Evolutionary conservation across 2,329 filamentous ascomycete species (phyloP).

Genomic region (Xylaria sp.): DNA sequence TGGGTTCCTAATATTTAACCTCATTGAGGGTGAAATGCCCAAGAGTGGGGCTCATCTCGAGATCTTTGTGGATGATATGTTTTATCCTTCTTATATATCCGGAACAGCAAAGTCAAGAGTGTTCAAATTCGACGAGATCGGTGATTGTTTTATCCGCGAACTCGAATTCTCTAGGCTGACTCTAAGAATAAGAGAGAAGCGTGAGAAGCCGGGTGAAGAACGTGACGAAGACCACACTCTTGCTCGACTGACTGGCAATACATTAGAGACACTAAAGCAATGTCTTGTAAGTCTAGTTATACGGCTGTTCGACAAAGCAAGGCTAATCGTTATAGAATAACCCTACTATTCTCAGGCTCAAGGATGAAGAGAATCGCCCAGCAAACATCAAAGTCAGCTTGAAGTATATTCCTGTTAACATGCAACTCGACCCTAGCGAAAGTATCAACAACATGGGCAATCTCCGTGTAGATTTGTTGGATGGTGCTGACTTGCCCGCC

Average conservation of each 20-base stretch:
- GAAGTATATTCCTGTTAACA: constrained; percentile 93
- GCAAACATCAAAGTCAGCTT: constrained; percentile 90
- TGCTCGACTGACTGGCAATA: constrained; percentile 85
- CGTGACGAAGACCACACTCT: constrained; percentile 76
- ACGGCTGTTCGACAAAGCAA: background rate
- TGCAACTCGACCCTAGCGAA: constrained; percentile 92
- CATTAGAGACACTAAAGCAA: constrained; percentile 86
- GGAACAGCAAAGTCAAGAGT: constrained; percentile 75
- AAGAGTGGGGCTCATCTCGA: constrained; percentile 82
- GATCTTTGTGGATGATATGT: constrained; percentile 92
- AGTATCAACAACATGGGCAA: constrained; percentile 99
- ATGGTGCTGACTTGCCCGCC: constrained; percentile 86
- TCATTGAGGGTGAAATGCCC: constrained; percentile 88
- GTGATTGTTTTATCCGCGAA: constrained; percentile 95
- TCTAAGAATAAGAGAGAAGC: constrained; percentile 83
- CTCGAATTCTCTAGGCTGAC: constrained; percentile 96
- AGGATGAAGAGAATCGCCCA: constrained; percentile 77
- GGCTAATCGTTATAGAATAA: constrained; percentile 72
- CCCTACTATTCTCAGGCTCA: constrained; percentile 82
- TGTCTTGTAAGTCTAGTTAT: constrained; percentile 71
- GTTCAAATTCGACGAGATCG: constrained; percentile 87
- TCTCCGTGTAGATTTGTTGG: constrained; percentile 90
- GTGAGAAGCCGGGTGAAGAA: constrained; percentile 75
- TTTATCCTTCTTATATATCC: constrained; percentile 88
- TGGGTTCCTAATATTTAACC: constrained; percentile 91